Evolutionary conservation across 805 yeast genomes (phyloP), one percentile per base, ranked within the genome.

Genomic region (Sungouiella thailandica): DNA sequence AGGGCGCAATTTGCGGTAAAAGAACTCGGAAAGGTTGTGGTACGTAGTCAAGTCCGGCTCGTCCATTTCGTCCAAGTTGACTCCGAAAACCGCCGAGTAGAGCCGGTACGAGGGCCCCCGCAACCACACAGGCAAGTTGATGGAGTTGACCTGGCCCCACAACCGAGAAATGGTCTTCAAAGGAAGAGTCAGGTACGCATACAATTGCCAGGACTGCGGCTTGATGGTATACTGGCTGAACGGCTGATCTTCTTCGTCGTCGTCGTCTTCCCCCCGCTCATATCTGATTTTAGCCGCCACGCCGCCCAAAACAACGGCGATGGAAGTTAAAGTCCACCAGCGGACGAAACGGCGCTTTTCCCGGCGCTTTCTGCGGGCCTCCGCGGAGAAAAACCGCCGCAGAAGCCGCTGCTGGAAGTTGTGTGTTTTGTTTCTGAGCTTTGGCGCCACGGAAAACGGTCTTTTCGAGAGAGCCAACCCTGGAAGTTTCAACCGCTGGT

Each of bases 111-210:
- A 80, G 14, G 94, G 93, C 8, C 72, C 77, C 48, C 99, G 74
- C 40, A 90, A 50, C 94, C 96, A 87, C 17, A 79, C 70, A 0
- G 99, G 99, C 42, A 93, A 67, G 29, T 78, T 80, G 28, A 89
- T 70, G 36, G 80, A 79, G 55, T 93, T 93, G 37, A 93, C 73
- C 49, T 76, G 78, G 20, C 99, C 99, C 99, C 99, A 93, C 28
- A 90, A 61, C 41, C 99, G 74, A 1, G 97, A 88, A 22, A 88
- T 68, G 1, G 96, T 84, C 53, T 89, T 87, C 54, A 93, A 71
- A 1, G 99, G 99, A 29, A 93, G 67, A 2, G 96, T 80, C 3
- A 88, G 78, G 59, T 93, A 93, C 19, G 93, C 82, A 52, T 86
- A 89, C 36, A 90, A 74, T 26, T 83, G 80, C 97, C 97, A 89